Base-by-base conservation (phyloP, 139 green algal genomes). In the Picochlorum costavermella region DNA sequence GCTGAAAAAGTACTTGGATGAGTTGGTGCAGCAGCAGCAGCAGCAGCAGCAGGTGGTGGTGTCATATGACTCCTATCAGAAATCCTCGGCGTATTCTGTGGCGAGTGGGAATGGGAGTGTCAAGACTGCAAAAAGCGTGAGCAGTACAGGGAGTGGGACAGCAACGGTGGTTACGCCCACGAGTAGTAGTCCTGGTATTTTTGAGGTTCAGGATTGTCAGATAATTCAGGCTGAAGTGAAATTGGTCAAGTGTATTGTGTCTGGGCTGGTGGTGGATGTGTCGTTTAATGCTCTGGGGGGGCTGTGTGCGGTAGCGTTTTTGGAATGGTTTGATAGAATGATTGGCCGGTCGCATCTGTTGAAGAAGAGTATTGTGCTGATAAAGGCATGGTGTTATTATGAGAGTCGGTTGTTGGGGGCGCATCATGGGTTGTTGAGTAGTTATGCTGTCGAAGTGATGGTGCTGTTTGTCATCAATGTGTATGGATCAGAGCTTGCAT, bases 301-400 rank as follows among this genome's bases (percentile, higher is more conserved):
- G n/a, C 76, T 97, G 23, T 90, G 84, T 67, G 90, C 92, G 5
- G 80, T 96, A 6, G 78, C 75, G 13, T 98, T 98, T 62, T 75
- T 98, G 50, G 90, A 97, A 72, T 80, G 81, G 3, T 75, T 90
- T 40, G 88, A 96, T 80, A 49, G 63, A 13, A 63, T 72, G 16
- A 88, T 98, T 30, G 76, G 81, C 8, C 63, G 71, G 13, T 63
- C 84, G 11, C 82, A 97, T 74, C 76, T 98, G 2, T 95, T 98
- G 79, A 98, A 97, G 75, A 79, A 85, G 44, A 91, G 84, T 71
- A 90, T 98, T 49, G 90, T 98, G 20, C 72, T 98, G 73, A 86
- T 95, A 40, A 98, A 98, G 75, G 91, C 91, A 0, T 98, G 93
- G 93, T 96, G 89, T 77, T 97, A 95, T 71, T 98, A 98, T 63